These are phyloP conservation scores for Paramecium primaurelia DNA, from an alignment of 73 alveolate genomes.

Conservation along the genomic window DNA sequence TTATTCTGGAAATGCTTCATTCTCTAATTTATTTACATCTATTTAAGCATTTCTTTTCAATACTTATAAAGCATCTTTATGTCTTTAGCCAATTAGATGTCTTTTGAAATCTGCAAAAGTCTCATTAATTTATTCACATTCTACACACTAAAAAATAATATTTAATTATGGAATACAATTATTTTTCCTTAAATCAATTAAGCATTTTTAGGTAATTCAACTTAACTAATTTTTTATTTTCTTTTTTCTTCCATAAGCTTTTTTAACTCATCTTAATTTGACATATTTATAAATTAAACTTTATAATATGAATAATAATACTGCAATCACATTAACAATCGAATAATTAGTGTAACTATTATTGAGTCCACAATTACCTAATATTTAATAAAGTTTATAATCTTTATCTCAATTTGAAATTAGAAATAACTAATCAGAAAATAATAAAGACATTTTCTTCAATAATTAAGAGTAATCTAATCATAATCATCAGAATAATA, in stretches of 20 bases:
- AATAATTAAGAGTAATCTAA: not conserved
- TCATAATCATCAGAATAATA: not conserved
- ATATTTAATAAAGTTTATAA: not conserved
- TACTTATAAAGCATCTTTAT: not conserved
- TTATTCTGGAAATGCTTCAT: not conserved
- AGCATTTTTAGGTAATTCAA: not conserved
- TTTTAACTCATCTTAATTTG: not conserved
- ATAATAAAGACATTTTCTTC: not conserved
- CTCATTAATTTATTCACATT: not conserved
- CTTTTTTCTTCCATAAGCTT: not conserved
- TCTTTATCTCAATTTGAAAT: not conserved
- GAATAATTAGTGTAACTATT: not conserved
- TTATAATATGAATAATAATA: not conserved
- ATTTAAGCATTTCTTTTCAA: slow-evolving; percentile 19
- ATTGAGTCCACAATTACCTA: not conserved
- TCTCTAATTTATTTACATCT: not conserved
- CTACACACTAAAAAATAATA: not conserved
- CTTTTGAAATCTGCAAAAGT: not conserved
- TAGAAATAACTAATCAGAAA: not conserved
- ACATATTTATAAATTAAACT: not conserved
- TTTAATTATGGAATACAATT: not conserved
- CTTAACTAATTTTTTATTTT: not conserved
- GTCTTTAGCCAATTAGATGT: not conserved
- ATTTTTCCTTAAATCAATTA: not conserved
- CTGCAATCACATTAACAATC: not conserved